Conservation (phyloP, 352 stramenopile genomes). For the Aphanomyces astaci region DNA sequence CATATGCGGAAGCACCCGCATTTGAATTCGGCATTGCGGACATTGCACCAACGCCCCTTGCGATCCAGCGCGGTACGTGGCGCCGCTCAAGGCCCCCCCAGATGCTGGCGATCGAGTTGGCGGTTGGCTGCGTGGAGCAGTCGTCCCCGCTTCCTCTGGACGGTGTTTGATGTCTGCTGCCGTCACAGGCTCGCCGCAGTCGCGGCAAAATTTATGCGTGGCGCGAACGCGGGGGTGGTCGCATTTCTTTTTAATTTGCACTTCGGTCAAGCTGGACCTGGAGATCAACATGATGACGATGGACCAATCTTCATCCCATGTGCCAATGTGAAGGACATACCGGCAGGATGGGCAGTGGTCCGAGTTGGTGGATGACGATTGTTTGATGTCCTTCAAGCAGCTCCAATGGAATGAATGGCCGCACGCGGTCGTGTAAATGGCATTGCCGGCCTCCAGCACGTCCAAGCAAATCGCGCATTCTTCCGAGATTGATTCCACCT, state of each 20-base stretch:
- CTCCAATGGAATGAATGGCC: conserved; percentile 82
- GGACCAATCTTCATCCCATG: background rate
- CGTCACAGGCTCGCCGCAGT: conserved; percentile 53
- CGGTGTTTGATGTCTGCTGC: conserved; percentile 62
- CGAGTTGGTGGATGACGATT: conserved; percentile 68
- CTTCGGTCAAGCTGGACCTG: conserved; percentile 52
- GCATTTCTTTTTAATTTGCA: conserved; percentile 78
- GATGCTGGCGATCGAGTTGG: conserved; percentile 10
- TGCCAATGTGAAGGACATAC: background rate
- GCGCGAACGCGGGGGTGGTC: conserved; percentile 75
- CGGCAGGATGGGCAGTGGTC: conserved; percentile 80
- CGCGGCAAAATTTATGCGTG: conserved; percentile 69
- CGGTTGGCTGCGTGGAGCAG: background rate
- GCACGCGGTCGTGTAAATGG: conserved; percentile 77
- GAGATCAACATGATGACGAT: background rate
- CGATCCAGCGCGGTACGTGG: conserved; percentile 71
- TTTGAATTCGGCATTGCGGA: conserved; percentile 80
- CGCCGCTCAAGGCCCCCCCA: conserved; percentile 33
- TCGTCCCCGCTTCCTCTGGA: conserved; percentile 31
- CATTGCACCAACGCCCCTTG: conserved; percentile 78
- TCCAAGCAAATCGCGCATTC: conserved; percentile 83
- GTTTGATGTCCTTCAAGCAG: conserved; percentile 77
- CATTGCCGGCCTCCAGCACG: conserved; percentile 65
- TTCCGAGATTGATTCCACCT: conserved; percentile 32
- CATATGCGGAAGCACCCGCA: conserved; percentile 81